Percentiles rank a stretch among this genome's conserved stretches.
Evolutionary conservation across 139 green algal species (phyloP).

Genomic region (Tetraselmis striata): DNA sequence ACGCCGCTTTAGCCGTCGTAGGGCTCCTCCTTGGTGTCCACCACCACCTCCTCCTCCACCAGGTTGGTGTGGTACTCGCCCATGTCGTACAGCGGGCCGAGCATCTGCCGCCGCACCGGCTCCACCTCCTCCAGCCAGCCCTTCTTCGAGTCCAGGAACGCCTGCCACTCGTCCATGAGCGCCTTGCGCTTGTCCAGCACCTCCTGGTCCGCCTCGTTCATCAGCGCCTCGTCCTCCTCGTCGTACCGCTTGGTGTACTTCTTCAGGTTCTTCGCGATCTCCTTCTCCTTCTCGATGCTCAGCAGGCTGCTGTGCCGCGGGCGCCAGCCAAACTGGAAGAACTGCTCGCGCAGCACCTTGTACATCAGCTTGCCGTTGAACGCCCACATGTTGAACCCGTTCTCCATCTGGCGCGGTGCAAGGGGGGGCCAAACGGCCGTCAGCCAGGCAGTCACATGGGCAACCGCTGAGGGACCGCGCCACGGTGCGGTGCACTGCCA

Average conservation of each 20-base stretch:
- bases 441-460: too few species aligned
- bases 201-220: slow-evolving; percentile 64
- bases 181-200: slow-evolving; percentile 63
- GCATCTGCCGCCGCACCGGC: slow-evolving; percentile 19
- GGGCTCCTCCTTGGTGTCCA: slow-evolving; percentile 70
- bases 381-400: slow-evolving; percentile 91
- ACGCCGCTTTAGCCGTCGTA: neutral
- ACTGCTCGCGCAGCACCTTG: slow-evolving; percentile 62
- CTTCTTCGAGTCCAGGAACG: slow-evolving; percentile 30
- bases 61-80: slow-evolving; percentile 45
- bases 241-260: slow-evolving; percentile 89
- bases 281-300: slow-evolving; percentile 71
- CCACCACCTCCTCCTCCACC: slow-evolving; percentile 61
- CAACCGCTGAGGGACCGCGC: too few species aligned
- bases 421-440: too few species aligned
- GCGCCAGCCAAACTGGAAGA: slow-evolving; percentile 94
- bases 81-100: slow-evolving; percentile 31
- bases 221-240: slow-evolving; percentile 83
- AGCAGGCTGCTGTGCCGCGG: slow-evolving; percentile 83
- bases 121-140: slow-evolving; percentile 14
- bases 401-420: too few species aligned
- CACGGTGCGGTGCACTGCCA: too few species aligned
- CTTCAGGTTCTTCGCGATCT: slow-evolving; percentile 89
- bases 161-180: slow-evolving; percentile 67
- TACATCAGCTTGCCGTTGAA: slow-evolving; percentile 88